These are phyloP conservation scores for Coemansia guatemalensis DNA, from an alignment of 192 early-diverging fungal genomes.

Conservation along the genomic window DNA sequence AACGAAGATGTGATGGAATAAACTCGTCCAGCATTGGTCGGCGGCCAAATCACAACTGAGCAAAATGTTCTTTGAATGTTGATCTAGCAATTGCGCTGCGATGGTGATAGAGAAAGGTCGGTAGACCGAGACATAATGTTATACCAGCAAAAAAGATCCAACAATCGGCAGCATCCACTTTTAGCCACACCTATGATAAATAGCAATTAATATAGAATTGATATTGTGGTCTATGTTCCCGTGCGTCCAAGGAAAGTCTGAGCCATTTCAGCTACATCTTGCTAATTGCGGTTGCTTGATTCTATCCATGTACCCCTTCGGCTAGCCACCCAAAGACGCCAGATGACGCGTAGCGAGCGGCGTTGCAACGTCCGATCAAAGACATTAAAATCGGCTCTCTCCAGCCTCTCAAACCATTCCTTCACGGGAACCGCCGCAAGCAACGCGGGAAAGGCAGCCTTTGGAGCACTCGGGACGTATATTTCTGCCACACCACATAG, in stretches of 20 bases:
- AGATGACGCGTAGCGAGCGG: conserved; percentile 44
- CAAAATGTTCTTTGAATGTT: not conserved
- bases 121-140: too few species aligned
- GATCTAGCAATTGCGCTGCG: not conserved
- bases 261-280: not conserved
- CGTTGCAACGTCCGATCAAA: conserved; percentile 70
- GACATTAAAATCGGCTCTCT: conserved; percentile 77
- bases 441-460: conserved; percentile 67
- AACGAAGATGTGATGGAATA: not conserved
- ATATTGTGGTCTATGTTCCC: not conserved
- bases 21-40: not conserved
- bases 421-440: conserved; percentile 70
- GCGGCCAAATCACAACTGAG: not conserved
- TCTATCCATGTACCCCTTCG: conserved; percentile 43
- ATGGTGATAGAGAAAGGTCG: too few species aligned
- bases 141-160: too few species aligned
- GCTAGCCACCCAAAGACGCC: conserved; percentile 40
- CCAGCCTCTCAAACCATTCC: conserved; percentile 72
- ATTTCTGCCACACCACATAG: conserved; percentile 70
- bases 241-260: not conserved
- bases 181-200: not conserved
- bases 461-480: conserved; percentile 59
- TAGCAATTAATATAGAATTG: not conserved
- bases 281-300: conserved; percentile 17
- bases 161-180: not conserved